Base-by-base conservation (phyloP, 2,329 filamentous ascomycete genomes). In the Arthrobotrys megalospora region DNA sequence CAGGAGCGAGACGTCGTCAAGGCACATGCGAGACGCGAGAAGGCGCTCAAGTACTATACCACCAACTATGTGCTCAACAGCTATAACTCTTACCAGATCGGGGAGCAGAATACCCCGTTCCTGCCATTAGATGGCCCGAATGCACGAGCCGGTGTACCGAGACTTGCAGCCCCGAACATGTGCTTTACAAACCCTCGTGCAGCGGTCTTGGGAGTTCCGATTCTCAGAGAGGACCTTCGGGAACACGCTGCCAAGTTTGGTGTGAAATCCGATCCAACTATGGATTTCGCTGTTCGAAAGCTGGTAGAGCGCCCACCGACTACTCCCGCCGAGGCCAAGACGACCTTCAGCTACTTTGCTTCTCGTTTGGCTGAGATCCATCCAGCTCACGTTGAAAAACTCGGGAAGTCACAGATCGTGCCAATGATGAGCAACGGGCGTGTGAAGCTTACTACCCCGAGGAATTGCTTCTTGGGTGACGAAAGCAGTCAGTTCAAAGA, bases 111-210 rank as follows among this genome's bases (percentile, higher is more conserved):
- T 28, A 88, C 88, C 77, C 85, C 88, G 1, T 92, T 93, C 77
- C 85, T 98, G 43, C 94, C 94, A 0, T 85, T 96, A 0, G 88
- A 94, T 80, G 90, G 90, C 14, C 84, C 85, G 2, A 88, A 88
- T n/a, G 85, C 87, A 2, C 88, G 89, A 86, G 43, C 50, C 55
- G 75, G 75, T 48, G 24, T 78, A 5, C 75, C 75, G 38, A 72
- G 47, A 38, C 86, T 97, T 32, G 92, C 93, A 0, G 85, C 88
- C 0, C 94, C 95, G 0, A 89, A 88, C 0, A 89, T 90, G 75
- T 97, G 94, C 82, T 99, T 93, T 83, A 93, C 91, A 0, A 95
- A 98, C 81, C 89, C 91, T 45, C 88, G 88, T 48, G 92, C 93
- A 21, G 87, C 91, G 0, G 87, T 96, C 3, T 87, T 99, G 65